Percentiles rank a stretch among this genome's conserved stretches.
Conservation (phyloP, 331 rosid species). For the Stylosanthes scabra region DNA sequence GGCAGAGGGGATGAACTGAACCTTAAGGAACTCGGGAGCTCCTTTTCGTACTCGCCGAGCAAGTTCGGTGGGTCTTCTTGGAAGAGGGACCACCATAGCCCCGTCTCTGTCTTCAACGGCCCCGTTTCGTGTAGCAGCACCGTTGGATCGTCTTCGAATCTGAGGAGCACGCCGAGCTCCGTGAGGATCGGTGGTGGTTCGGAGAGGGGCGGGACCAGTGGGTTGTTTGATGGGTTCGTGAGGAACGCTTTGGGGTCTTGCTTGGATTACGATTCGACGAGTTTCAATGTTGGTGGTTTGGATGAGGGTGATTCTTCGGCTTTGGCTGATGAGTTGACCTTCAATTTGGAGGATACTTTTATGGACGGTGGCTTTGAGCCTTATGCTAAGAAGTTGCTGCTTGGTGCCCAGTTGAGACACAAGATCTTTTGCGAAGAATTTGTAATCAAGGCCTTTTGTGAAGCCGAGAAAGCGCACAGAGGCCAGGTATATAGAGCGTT, state of each 20-base stretch:
- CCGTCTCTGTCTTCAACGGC: conserved; percentile 88
- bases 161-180: background rate
- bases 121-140: conserved; percentile 70
- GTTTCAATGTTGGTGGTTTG: conserved; percentile 37
- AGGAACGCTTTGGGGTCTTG: conserved; percentile 80
- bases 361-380: conserved; percentile 67
- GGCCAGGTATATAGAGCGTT: conserved; percentile 73
- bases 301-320: conserved; percentile 53
- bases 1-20: conserved; percentile 76
- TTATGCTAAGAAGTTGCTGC: conserved; percentile 76
- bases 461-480: conserved; percentile 96
- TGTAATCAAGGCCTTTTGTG: conserved; percentile 86
- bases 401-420: conserved; percentile 78
- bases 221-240: conserved; percentile 78
- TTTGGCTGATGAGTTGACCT: conserved; percentile 77
- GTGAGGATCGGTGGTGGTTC: background rate
- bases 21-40: conserved; percentile 76
- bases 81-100: conserved; percentile 87
- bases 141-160: background rate
- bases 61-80: conserved; percentile 63
- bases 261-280: conserved; percentile 68
- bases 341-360: conserved; percentile 75
- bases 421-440: conserved; percentile 83
- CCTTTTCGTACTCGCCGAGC: conserved; percentile 69
- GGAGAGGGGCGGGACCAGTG: conserved; percentile 48